A percentile compares a stretch with the other conserved stretches of the same genome.
Evolutionary conservation across 768 basidiomycete genomes (phyloP).

Genomic region (Cystofilobasidium capitatum): DNA sequence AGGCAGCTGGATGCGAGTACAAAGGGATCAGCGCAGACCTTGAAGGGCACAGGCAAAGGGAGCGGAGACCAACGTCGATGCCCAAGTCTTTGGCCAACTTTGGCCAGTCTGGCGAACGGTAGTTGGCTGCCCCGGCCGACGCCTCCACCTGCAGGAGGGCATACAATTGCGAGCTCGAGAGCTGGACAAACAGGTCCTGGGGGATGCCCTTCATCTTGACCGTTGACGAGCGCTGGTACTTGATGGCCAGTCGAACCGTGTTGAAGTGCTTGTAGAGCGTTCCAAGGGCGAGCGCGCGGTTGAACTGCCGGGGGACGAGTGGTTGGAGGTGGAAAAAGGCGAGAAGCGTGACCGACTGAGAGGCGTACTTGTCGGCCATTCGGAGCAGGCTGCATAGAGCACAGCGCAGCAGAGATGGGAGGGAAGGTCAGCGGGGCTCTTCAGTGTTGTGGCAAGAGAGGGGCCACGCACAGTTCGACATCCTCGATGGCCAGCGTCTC

Average conservation of each 20-base stretch:
- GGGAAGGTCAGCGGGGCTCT: neutral
- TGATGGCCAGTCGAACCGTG: constrained; percentile 3
- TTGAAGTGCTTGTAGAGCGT: constrained; percentile 7
- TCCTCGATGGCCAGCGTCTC: neutral
- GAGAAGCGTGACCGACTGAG: neutral
- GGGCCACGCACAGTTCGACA: neutral
- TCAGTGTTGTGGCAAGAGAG: too few relatives aligned
- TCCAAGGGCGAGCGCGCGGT: neutral
- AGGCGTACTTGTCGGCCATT: constrained; percentile 1
- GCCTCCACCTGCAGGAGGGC: constrained; percentile 4
- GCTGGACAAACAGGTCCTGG: constrained; percentile 6
- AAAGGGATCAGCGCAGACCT: too few relatives aligned
- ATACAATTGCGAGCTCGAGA: neutral
- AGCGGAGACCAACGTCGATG: neutral
- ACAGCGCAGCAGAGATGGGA: neutral
- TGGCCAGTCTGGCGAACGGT: neutral
- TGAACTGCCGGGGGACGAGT: constrained; percentile 1
- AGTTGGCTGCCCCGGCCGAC: neutral
- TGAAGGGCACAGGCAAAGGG: too few relatives aligned
- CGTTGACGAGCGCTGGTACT: neutral
- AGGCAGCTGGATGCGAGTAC: too few relatives aligned
- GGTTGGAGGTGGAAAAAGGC: constrained; percentile 4
- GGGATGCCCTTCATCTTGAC: constrained; percentile 7
- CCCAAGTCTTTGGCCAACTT: neutral
- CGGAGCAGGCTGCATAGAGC: neutral